A percentile compares a stretch with the other conserved stretches of the same genome.
phyloP scores from a whole-genome alignment of 139 green algal genomes.

The Chlorella sp. region DNA sequence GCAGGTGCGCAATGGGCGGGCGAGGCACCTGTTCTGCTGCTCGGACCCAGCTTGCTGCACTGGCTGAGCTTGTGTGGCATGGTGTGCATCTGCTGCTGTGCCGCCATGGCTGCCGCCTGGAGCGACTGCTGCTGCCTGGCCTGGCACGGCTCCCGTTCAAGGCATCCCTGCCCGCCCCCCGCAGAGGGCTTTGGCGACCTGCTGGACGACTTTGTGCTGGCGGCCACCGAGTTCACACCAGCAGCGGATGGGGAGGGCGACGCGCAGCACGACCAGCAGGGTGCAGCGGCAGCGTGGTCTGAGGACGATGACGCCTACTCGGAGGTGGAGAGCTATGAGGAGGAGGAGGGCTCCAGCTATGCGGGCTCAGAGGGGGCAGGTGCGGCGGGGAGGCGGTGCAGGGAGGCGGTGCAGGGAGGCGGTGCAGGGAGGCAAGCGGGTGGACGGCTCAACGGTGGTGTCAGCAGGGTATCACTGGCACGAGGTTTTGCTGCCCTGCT shows the following conservation, averaged over 20 bases:
- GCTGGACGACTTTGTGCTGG: conserved; percentile 78
- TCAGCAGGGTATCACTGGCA: not conserved
- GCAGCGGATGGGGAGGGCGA: not conserved
- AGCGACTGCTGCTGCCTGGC: too few relatives aligned
- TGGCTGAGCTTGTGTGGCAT: not conserved
- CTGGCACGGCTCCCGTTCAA: too few relatives aligned
- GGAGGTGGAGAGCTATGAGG: conserved; percentile 1
- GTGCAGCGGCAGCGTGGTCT: too few relatives aligned
- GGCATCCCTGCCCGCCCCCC: not conserved
- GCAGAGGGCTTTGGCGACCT: conserved; percentile 60
- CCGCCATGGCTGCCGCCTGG: not conserved
- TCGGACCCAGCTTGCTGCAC: too few relatives aligned
- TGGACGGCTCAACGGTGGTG: not conserved
- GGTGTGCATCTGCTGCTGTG: not conserved
- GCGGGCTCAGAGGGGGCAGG: not conserved
- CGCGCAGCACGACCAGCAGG: not conserved
- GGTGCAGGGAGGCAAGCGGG: too few relatives aligned
- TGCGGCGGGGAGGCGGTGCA: not conserved
- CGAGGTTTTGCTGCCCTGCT: not conserved
- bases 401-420: not conserved
- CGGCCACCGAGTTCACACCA: conserved; percentile 36
- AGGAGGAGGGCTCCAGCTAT: conserved; percentile 17
- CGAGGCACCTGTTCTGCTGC: too few relatives aligned
- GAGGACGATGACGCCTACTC: not conserved
- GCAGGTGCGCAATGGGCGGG: not conserved